Conservation (phyloP, 306 rosid species). For the Quercus variabilis region DNA sequence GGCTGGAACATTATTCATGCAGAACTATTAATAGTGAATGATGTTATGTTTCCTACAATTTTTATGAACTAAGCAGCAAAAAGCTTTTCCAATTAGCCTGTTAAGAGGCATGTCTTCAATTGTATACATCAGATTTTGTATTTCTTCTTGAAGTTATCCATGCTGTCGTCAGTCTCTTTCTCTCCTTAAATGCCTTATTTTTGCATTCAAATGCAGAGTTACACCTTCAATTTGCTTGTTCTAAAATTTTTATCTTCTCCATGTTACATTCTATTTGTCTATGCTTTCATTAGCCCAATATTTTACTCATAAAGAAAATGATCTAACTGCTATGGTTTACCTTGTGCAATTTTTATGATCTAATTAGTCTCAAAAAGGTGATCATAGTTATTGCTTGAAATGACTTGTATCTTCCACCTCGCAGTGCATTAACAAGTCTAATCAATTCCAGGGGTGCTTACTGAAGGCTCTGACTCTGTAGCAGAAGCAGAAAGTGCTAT, state of each 20-base stretch:
- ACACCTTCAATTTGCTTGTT: background rate
- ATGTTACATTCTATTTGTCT: background rate
- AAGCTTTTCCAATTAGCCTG: background rate
- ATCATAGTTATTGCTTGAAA: conserved; percentile 4
- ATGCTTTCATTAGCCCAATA: background rate
- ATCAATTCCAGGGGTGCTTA: conserved; percentile 69
- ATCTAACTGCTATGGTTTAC: background rate
- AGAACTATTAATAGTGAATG: background rate
- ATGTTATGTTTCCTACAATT: background rate
- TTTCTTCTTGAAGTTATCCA: background rate
- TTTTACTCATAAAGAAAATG: background rate
- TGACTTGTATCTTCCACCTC: conserved; percentile 33
- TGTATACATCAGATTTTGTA: background rate
- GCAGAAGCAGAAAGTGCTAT: conserved; percentile 73
- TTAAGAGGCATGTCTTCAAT: background rate
- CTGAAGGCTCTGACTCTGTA: conserved; percentile 73
- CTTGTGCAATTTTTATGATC: background rate
- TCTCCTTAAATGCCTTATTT: background rate
- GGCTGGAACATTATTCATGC: background rate
- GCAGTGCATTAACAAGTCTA: conserved; percentile 35
- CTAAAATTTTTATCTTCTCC: background rate
- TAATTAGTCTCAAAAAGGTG: background rate
- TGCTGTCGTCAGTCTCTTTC: background rate
- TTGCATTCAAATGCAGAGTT: background rate
- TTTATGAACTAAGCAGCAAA: background rate